Base-by-base conservation (phyloP, 345 rosid species). In the Acer yangbiense region DNA sequence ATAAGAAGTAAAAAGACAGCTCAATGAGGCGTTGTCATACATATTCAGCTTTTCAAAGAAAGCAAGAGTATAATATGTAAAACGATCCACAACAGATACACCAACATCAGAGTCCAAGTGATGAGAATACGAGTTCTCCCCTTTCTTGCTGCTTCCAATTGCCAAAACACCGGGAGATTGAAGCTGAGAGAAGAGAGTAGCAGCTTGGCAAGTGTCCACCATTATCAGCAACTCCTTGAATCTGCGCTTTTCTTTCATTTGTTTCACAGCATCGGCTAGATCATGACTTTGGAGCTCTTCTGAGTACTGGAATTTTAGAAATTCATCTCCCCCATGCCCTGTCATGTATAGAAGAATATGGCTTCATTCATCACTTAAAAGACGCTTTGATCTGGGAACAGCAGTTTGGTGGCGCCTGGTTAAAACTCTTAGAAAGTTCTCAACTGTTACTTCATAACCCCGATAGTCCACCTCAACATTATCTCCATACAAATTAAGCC, bases 121-220 rank as follows among this genome's bases (percentile, higher is more conserved):
- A 88, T 96, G 99, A 20, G 98, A 96, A 79, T 94, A 96, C n/a
- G 99, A 96, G 85, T 90, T 96, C 83, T 96, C 99, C 81, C 97
- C 99, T 88, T 94, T 96, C 87, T 80, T 85, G 87, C 99, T 96
- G 81, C 99, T 94, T 79, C 98, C 98, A 80, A 96, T 92, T 21
- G 98, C 92, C 92, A 96, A 87, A 84, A 88, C 98, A 81, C 95
- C 98, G 70, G 97, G 97, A 21, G 99, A 96, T 61, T 89, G 98
- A 79, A 96, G 94, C 98, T 94, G 98, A 79, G 89, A 87, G 81
- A 94, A 96, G 76, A 96, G 97, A 81, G 99, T 96, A 72, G 98
- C 92, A 69, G 98, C 99, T 90, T 96, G 99, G 83, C 99, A 96
- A 79, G 98, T 96, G 81, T 96, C 99, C 86, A 94, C 98, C 98